phyloP scores from a whole-genome alignment of 257 asterid species.

The Petrea volubilis region DNA sequence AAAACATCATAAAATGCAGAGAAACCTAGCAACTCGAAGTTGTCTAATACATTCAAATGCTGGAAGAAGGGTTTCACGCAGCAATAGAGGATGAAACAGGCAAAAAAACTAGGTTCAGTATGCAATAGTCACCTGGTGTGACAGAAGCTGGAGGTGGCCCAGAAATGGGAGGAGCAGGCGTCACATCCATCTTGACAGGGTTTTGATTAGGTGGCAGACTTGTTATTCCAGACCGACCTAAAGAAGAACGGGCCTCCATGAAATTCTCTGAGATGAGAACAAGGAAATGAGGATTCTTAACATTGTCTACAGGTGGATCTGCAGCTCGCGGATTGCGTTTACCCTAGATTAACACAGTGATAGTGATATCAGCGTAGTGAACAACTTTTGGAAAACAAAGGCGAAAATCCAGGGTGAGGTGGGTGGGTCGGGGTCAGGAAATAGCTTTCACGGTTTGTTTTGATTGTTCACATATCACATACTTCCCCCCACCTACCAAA shows the following conservation, averaged over 20 bases:
- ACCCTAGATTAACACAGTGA: conserved; percentile 54
- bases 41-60: no score
- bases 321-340: conserved; percentile 68
- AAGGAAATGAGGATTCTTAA: conserved; percentile 82
- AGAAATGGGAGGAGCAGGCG: conserved; percentile 60
- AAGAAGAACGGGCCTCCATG: conserved; percentile 71
- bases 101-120: conserved; percentile 2
- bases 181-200: conserved; percentile 71
- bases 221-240: conserved; percentile 64
- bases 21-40: no score
- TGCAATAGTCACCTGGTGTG: conserved; percentile 58
- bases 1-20: not conserved
- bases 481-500: not conserved
- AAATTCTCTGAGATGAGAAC: conserved; percentile 84
- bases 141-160: conserved; percentile 59
- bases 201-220: conserved; percentile 58
- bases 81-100: no score
- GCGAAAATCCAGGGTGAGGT: no score
- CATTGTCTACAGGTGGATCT: conserved; percentile 63
- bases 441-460: not conserved
- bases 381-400: conserved; percentile 14
- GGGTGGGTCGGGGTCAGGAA: no score
- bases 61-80: no score
- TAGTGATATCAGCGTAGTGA: conserved; percentile 22
- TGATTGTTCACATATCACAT: not conserved